Base-by-base conservation (phyloP, 441 rosid genomes). In the Arabidopsis lyrata region DNA sequence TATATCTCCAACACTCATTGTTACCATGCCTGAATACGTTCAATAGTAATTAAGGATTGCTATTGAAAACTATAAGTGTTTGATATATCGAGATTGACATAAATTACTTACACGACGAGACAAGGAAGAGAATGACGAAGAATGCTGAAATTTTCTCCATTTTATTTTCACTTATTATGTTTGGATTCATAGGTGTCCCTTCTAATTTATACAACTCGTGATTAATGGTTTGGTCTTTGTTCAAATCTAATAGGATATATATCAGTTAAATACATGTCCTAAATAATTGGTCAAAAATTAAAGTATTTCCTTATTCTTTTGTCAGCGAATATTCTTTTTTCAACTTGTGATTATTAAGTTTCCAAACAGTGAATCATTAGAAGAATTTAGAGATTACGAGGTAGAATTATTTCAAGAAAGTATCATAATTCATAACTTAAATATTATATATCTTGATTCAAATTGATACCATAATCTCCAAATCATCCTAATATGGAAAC, bases 91-190 rank as follows among this genome's bases (percentile, higher is more conserved):
- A 67, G 9, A 52, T 16, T 20, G 54, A 32, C 18, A 32, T 36
- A 56, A 4, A 27, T 24, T 47, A 22, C 79, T 68, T 55, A 76
- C 75, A 55, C 12, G 75, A 63, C 16, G 75, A 47, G 38, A 76
- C 13, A 8, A 76, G 71, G 38, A 76, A 32, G 20, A 76, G 45
- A 15, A 76, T 36, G 60, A 64, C 7, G 4, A 76, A 47, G 53
- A 69, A 36, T 55, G 79, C 58, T 16, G 54, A 18, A 15, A 29
- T 47, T 70, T 76, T 70, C 55, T 70, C 55, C 75, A 63, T 76
- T 6, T 31, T 52, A 9, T 5, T 38, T 11, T 32, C 41, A 29
- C 11, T 36, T 59, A 20, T 50, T 12, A 22, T 15, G 50, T 35
- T 58, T 39, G 6, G 52, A 36, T 14, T 29, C 13, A 6, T 39